phyloP scores from a whole-genome alignment of 1,284 basidiomycete genomes.

The Irpex lacteus region DNA sequence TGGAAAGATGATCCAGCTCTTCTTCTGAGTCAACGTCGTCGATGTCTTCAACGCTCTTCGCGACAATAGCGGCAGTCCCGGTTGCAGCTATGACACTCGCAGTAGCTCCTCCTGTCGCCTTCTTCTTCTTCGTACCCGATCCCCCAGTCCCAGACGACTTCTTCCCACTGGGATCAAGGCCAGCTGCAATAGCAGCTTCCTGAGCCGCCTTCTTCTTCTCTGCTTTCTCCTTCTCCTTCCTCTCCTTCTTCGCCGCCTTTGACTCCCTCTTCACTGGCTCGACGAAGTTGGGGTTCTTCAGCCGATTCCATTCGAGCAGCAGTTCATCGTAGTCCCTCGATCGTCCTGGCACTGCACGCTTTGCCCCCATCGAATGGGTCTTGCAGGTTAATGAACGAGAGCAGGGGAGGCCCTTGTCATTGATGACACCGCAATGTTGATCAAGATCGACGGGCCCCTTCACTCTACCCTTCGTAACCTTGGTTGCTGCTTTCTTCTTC shows the following conservation, averaged over 20 bases:
- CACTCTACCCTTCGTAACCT: slow-evolving; percentile 70
- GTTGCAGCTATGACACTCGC: slow-evolving; percentile 33
- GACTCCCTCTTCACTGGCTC: slow-evolving; percentile 85
- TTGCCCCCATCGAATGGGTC: slow-evolving; percentile 96
- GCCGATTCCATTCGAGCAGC: slow-evolving; percentile 89
- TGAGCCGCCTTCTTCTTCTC: slow-evolving; percentile 68
- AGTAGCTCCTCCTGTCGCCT: slow-evolving; percentile 30
- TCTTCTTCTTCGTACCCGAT: slow-evolving; percentile 50
- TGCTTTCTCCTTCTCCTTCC: slow-evolving; percentile 71
- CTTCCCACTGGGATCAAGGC: slow-evolving; percentile 36
- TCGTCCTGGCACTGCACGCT: slow-evolving; percentile 88
- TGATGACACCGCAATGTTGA: slow-evolving; percentile 96
- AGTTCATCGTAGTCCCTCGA: slow-evolving; percentile 86
- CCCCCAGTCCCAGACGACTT: slow-evolving; percentile 37
- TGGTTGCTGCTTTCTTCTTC: slow-evolving; percentile 75
- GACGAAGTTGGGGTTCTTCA: slow-evolving; percentile 92
- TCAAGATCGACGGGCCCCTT: slow-evolving; percentile 90
- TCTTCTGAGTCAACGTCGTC: slow-evolving; percentile 80
- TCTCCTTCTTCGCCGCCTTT: slow-evolving; percentile 79
- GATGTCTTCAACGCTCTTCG: slow-evolving; percentile 57
- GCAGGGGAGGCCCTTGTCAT: slow-evolving; percentile 92
- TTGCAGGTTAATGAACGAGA: slow-evolving; percentile 98
- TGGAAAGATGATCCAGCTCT: slow-evolving; percentile 58
- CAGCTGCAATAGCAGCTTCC: slow-evolving; percentile 58
- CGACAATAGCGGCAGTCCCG: slow-evolving; percentile 21